Conservation (phyloP, 306 rosid species). For the Parietaria judaica region DNA sequence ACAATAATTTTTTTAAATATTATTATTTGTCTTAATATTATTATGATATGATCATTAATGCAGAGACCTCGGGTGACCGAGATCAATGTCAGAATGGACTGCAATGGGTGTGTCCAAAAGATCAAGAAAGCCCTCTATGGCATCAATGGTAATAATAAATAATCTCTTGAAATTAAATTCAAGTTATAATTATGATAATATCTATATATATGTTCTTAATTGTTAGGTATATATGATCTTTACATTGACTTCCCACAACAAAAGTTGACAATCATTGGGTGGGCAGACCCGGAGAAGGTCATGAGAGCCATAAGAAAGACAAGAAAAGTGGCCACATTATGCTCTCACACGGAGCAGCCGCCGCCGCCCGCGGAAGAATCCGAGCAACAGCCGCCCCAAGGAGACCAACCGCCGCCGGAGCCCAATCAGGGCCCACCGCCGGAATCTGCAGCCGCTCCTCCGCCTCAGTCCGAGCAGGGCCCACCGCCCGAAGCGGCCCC, state of each 20-base stretch:
- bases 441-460: conserved; percentile 22
- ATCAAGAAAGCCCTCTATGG: conserved; percentile 67
- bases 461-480: conserved; percentile 18
- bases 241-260: conserved; percentile 57
- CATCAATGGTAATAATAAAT: conserved; percentile 42
- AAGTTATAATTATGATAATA: too few species aligned
- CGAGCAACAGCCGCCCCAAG: conserved; percentile 27
- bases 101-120: conserved; percentile 92
- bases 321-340: conserved; percentile 65
- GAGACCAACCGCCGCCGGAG: conserved; percentile 5
- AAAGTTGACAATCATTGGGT: conserved; percentile 59
- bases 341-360: conserved; percentile 46
- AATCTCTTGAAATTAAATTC: too few species aligned
- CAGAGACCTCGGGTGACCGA: conserved; percentile 62
- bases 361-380: conserved; percentile 21
- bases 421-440: conserved; percentile 8
- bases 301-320: conserved; percentile 77
- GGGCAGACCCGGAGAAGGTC: conserved; percentile 80
- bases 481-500: conserved; percentile 19
- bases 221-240: conserved; percentile 65
- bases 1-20: background rate
- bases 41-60: conserved; percentile 28
- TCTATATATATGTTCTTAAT: too few species aligned
- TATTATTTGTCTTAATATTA: background rate
- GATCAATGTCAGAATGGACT: conserved; percentile 83